Percentiles rank a stretch among this genome's conserved stretches.
These are phyloP conservation scores for Dictyostelium citrinum DNA, from an alignment of 78 protist genomes.

Conservation along the genomic window DNA sequence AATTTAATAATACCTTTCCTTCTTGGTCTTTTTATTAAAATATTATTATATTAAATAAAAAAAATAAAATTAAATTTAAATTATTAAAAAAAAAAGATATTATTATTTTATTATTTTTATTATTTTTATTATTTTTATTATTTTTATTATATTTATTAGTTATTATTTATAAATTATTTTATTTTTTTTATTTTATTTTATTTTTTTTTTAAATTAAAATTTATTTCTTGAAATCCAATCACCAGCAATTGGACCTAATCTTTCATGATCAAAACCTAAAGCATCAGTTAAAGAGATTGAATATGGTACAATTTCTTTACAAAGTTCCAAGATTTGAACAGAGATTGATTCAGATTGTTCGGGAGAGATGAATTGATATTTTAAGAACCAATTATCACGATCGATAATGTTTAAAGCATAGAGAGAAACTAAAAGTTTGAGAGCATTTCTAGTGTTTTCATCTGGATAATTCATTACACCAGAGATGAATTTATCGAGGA, in stretches of 20 bases:
- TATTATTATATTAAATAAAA: background rate
- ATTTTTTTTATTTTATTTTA: background rate
- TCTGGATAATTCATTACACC: conserved; percentile 37
- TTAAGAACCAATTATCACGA: conserved; percentile 61
- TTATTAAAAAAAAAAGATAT: background rate
- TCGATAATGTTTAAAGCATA: conserved; percentile 18
- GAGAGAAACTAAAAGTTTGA: conserved; percentile 2
- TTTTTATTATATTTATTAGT: no score
- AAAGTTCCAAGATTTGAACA: conserved; percentile 5
- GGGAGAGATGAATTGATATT: conserved; percentile 28
- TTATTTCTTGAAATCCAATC: conserved; percentile 69
- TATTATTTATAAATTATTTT: no score
- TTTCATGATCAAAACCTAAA: conserved; percentile 32
- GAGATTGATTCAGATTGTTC: conserved; percentile 61
- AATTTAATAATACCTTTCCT: background rate
- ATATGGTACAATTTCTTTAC: conserved; percentile 51
- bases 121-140: no score
- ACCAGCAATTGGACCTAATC: conserved; percentile 24
- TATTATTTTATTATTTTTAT: no score
- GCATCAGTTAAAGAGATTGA: conserved; percentile 37
- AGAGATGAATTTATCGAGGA: conserved; percentile 11
- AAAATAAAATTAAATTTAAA: no score
- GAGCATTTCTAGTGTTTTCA: background rate
- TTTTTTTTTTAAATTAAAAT: background rate
- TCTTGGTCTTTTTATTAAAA: background rate